Evolutionary conservation across 176 grass and related monocot genomes (phyloP).

Genomic region (Eleusine indica): DNA sequence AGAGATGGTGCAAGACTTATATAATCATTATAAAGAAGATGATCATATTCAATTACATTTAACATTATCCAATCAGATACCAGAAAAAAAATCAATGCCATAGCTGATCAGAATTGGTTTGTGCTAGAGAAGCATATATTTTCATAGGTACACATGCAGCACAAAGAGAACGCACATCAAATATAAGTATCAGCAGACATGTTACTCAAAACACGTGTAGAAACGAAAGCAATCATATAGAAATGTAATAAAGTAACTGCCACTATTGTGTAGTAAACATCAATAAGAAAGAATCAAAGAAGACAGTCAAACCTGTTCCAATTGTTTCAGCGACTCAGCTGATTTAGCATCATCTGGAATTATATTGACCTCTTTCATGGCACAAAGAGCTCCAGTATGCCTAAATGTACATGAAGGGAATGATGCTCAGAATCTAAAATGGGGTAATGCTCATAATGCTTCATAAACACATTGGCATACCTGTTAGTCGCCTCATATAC

Average conservation of each 20-base stretch:
- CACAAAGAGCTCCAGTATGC: slow-evolving; percentile 92
- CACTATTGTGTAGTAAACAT: slow-evolving; percentile 27
- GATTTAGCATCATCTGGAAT: slow-evolving; percentile 95
- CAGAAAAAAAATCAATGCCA: neutral
- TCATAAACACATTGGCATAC: slow-evolving; percentile 47
- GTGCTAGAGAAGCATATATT: slow-evolving; percentile 16
- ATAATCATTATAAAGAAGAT: slow-evolving; percentile 35
- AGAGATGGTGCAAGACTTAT: slow-evolving; percentile 18
- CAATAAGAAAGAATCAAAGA: neutral
- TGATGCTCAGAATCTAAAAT: slow-evolving; percentile 26
- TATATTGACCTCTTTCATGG: slow-evolving; percentile 98
- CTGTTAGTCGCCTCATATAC: slow-evolving; percentile 95
- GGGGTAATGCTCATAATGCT: slow-evolving; percentile 6
- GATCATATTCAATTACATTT: slow-evolving; percentile 15
- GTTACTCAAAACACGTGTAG: slow-evolving; percentile 16
- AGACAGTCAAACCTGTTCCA: slow-evolving; percentile 70
- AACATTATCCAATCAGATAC: slow-evolving; percentile 7
- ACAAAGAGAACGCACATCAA: slow-evolving; percentile 3
- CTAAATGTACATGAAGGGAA: slow-evolving; percentile 43
- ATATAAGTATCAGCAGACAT: slow-evolving; percentile 4
- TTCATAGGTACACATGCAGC: neutral
- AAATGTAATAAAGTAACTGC: slow-evolving; percentile 16
- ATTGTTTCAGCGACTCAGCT: slow-evolving; percentile 81
- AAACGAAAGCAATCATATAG: slow-evolving; percentile 8
- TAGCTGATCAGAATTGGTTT: slow-evolving; percentile 1